phyloP scores from a whole-genome alignment of 2,329 filamentous ascomycete species.

The Penicillium sp. region DNA sequence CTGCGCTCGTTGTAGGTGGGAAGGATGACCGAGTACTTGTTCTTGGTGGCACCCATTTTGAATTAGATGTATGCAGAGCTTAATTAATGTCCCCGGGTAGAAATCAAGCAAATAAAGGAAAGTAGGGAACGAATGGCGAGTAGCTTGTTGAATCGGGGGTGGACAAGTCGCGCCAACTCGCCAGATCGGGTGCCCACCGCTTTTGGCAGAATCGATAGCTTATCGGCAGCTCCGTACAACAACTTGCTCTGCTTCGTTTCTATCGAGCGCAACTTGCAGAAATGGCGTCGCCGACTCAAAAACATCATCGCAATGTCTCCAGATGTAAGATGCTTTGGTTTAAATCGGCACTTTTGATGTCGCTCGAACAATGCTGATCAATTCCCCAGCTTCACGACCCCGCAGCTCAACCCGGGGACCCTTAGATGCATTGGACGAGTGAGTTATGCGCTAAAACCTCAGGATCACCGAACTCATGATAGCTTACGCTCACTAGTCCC shows the following conservation, averaged over 20 bases:
- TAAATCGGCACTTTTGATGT: not conserved
- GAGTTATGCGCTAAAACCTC: slow-evolving; percentile 32
- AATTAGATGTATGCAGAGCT: slow-evolving; percentile 1
- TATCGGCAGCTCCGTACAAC: slow-evolving; percentile 20
- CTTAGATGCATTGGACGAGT: slow-evolving; percentile 70
- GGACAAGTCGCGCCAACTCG: slow-evolving; percentile 27
- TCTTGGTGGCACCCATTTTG: slow-evolving; percentile 45
- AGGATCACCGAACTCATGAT: not conserved
- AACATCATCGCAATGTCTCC: slow-evolving; percentile 38
- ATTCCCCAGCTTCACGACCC: slow-evolving; percentile 37
- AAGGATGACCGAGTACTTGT: slow-evolving; percentile 96
- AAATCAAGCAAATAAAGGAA: slow-evolving; percentile 8
- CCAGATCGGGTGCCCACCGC: slow-evolving; percentile 30
- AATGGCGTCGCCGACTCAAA: slow-evolving; percentile 25
- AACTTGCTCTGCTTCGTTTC: not conserved
- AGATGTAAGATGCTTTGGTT: slow-evolving; percentile 30
- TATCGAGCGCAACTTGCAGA: not conserved
- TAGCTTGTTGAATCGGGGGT: slow-evolving; percentile 25
- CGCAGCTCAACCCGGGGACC: slow-evolving; percentile 69
- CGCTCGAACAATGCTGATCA: slow-evolving; percentile 11
- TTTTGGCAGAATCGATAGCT: slow-evolving; percentile 30
- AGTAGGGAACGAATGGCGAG: slow-evolving; percentile 26
- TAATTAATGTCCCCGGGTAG: slow-evolving; percentile 12
- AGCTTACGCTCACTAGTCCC: slow-evolving; percentile 21
- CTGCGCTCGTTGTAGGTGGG: slow-evolving; percentile 98